Evolutionary conservation across 1,284 basidiomycete genomes (phyloP).

Genomic region (Papiliotrema nemorosa): DNA sequence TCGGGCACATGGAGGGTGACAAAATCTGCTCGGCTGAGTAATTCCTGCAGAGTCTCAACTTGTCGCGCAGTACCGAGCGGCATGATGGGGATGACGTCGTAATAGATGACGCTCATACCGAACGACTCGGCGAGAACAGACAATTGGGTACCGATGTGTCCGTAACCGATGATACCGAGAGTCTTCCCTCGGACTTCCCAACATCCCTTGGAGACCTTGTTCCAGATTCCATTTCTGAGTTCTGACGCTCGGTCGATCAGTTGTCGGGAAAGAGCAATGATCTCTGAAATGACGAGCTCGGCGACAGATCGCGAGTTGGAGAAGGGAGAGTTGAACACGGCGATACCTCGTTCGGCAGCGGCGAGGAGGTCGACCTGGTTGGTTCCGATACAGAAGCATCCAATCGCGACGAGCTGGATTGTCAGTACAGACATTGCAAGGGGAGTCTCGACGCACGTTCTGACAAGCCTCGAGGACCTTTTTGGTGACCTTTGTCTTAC

Average conservation of each 20-base stretch:
- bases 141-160: slow-evolving; percentile 96
- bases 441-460: slow-evolving; percentile 56
- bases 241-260: slow-evolving; percentile 85
- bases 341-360: slow-evolving; percentile 84
- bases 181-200: slow-evolving; percentile 99
- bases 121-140: slow-evolving; percentile 96
- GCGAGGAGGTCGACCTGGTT: slow-evolving; percentile 93
- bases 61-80: slow-evolving; percentile 91
- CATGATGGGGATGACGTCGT: slow-evolving; percentile 97
- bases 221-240: slow-evolving; percentile 88
- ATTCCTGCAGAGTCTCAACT: slow-evolving; percentile 72
- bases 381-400: slow-evolving; percentile 99
- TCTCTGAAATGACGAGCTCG: slow-evolving; percentile 93
- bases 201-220: slow-evolving; percentile 97
- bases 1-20: slow-evolving; percentile 97
- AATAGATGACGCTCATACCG: slow-evolving; percentile 93
- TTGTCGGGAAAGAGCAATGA: slow-evolving; percentile 92
- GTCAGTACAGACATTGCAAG: not conserved
- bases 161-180: slow-evolving; percentile 96
- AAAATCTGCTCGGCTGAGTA: slow-evolving; percentile 83
- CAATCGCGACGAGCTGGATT: slow-evolving; percentile 82
- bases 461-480: slow-evolving; percentile 80
- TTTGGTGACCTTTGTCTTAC: slow-evolving; percentile 94
- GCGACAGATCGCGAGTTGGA: slow-evolving; percentile 99
- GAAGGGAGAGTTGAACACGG: slow-evolving; percentile 99